Conservation (phyloP, 2,329 filamentous ascomycete species). For the Trichoderma simmonsii region DNA sequence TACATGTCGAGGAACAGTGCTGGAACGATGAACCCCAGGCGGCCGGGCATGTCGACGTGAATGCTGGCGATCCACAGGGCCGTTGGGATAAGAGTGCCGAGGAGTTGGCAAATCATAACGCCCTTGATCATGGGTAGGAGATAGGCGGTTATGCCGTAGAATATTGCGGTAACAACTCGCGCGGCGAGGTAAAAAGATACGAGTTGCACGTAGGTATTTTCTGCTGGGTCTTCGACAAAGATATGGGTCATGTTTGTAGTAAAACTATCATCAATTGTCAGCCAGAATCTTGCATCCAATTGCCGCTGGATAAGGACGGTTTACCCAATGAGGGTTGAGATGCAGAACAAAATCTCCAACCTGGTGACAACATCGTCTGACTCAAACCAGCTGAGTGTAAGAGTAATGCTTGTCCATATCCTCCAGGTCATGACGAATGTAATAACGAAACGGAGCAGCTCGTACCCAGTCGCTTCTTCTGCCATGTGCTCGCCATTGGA, state of each 20-base stretch:
- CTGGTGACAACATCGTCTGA: constrained; percentile 59
- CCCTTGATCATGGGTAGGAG: constrained; percentile 56
- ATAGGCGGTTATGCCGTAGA: constrained; percentile 44
- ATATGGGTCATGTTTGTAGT: constrained; percentile 61
- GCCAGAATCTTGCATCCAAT: neutral
- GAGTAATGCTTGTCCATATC: constrained; percentile 59
- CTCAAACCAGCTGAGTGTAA: constrained; percentile 60
- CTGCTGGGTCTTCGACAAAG: constrained; percentile 41
- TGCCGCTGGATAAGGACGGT: neutral
- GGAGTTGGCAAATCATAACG: constrained; percentile 50
- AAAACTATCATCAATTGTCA: constrained; percentile 35
- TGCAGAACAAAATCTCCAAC: constrained; percentile 57
- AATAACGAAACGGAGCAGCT: constrained; percentile 57
- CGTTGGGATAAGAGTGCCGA: constrained; percentile 45
- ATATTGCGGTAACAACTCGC: constrained; percentile 50
- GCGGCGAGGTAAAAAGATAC: constrained; percentile 60
- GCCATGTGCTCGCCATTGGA: constrained; percentile 60
- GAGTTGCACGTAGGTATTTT: constrained; percentile 55
- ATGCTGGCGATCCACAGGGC: constrained; percentile 60
- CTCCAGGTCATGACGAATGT: constrained; percentile 63
- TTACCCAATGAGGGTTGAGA: constrained; percentile 57
- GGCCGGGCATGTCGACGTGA: constrained; percentile 52
- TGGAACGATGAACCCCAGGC: constrained; percentile 54
- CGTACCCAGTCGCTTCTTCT: constrained; percentile 51
- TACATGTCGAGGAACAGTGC: constrained; percentile 55